Base-by-base conservation (phyloP, 164 flowering plant genomes). In the Kalanchoe fedtschenkoi region DNA sequence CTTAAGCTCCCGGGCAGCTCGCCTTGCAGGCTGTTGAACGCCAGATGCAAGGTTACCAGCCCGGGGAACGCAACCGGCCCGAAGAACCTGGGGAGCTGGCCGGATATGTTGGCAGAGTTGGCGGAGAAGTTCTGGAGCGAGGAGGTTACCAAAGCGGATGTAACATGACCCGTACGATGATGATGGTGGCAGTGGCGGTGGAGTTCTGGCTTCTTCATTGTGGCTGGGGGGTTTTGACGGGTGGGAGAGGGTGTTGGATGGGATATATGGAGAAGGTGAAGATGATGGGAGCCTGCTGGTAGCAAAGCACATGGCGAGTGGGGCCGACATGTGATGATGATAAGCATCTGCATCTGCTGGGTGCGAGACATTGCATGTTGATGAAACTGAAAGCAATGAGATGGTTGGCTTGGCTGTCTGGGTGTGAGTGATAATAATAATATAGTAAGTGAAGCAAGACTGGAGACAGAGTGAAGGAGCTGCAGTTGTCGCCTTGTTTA, bases 41-140 rank as follows among this genome's bases (percentile, higher is more conserved):
- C 77, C 68, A 95, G 71, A 63, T 80, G 87, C 77, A 95, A 65
- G 56, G 55, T 67, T 2, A 51, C 63, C 67, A 95, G 66, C n/a
- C 88, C 73, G 33, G 90, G 85, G 63, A 90, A 87, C 32, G 34
- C 72, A 62, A 78, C 84, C 13, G 75, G 67, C 22, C 80, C 78
- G 15, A 90, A 71, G 67, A 88, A 81, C 2, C 60, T 80, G 1
- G 99, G 97, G 13, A 93, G 70, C 15, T 58, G 61, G 0, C 97
- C 96, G 9, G 68, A 65, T 15, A 93, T 37, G 41, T 86, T 86
- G 1, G 87, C 95, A 0, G 81, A 72, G 62, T 84, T 86, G 9
- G 99, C 99, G 0, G 99, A 95, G 77, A 90, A 88, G 54, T 85
- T 93, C 66, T 79, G 85, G 30, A 95, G 75, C 1, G 72, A 22